Evolutionary conservation across 2,329 filamentous ascomycete species (phyloP).

Genomic region (Claviceps digitariae): DNA sequence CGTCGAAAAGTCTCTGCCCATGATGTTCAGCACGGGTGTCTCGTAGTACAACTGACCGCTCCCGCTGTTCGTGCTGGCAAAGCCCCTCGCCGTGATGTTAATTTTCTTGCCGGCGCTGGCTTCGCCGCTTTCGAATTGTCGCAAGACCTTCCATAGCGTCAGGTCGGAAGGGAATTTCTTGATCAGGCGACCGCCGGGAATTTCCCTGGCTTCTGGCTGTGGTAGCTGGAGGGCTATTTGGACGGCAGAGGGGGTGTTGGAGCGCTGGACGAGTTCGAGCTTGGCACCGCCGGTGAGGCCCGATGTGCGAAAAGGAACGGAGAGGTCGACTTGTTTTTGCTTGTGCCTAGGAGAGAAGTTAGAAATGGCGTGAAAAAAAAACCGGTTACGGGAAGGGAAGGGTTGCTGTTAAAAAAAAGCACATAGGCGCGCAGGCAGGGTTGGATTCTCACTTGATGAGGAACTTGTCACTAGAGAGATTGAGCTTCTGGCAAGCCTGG

Average conservation of each 20-base stretch:
- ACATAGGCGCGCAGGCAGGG: not conserved
- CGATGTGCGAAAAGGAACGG: conserved; percentile 68
- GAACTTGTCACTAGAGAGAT: conserved; percentile 58
- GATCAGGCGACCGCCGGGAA: conserved; percentile 53
- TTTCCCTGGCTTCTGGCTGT: conserved; percentile 49
- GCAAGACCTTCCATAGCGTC: conserved; percentile 76
- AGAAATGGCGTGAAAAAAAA: not conserved
- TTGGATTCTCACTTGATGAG: conserved; percentile 54
- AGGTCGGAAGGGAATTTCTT: conserved; percentile 83
- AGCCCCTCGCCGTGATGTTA: conserved; percentile 74
- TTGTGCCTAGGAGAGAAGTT: conserved; percentile 45
- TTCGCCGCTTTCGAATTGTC: conserved; percentile 73
- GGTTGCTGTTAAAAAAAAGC: not conserved
- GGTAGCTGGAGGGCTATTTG: conserved; percentile 82
- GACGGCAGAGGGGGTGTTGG: conserved; percentile 72
- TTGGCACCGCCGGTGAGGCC: conserved; percentile 78
- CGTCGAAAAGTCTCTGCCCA: conserved; percentile 63
- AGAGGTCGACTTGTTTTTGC: conserved; percentile 76
- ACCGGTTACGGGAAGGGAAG: not conserved
- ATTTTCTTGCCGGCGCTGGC: conserved; percentile 46
- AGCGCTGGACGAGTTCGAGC: conserved; percentile 78
- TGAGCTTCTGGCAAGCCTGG: conserved; percentile 77
- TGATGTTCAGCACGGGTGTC: conserved; percentile 69
- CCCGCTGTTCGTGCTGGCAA: conserved; percentile 46
- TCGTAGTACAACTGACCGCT: conserved; percentile 80